Conservation (phyloP, 495 filamentous ascomycete species). For the Aspergillus leporis region DNA sequence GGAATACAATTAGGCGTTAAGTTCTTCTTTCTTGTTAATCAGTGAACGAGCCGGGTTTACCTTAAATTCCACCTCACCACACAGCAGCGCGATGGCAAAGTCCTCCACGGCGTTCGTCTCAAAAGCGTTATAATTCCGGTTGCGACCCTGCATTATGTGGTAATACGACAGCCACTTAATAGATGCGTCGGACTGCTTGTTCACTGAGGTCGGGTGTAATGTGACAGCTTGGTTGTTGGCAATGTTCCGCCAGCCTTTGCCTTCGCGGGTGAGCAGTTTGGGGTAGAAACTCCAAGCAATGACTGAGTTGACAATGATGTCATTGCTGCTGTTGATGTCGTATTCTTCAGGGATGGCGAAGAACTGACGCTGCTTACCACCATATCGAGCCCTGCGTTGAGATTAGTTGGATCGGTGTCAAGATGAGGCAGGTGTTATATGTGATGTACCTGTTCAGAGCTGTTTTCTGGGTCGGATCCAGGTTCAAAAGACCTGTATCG, state of each 20-base stretch:
- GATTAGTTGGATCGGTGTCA: conserved; percentile 24
- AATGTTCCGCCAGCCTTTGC: conserved; percentile 87
- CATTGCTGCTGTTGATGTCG: conserved; percentile 73
- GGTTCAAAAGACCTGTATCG: conserved; percentile 76
- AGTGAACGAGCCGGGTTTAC: conserved; percentile 32
- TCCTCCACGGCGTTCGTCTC: conserved; percentile 82
- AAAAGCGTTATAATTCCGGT: conserved; percentile 81
- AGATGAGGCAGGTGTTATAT: conserved; percentile 13
- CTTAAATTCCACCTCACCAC: conserved; percentile 83
- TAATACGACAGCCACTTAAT: conserved; percentile 90
- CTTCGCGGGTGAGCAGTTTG: conserved; percentile 82
- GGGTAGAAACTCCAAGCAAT: conserved; percentile 94
- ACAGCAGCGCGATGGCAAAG: conserved; percentile 78
- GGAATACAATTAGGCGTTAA: not conserved
- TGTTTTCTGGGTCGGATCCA: conserved; percentile 67
- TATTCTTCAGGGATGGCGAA: conserved; percentile 74
- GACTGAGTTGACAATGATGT: conserved; percentile 72
- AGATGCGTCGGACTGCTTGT: conserved; percentile 61
- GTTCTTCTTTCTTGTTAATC: not conserved
- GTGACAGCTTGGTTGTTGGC: conserved; percentile 86
- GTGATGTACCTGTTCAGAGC: conserved; percentile 56
- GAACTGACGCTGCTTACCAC: conserved; percentile 67
- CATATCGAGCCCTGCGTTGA: conserved; percentile 45
- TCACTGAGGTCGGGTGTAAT: conserved; percentile 82
- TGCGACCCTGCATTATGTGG: conserved; percentile 88